Evolutionary conservation across 192 early-diverging fungal genomes (phyloP), one percentile per base, ranked within the genome.

Genomic region (Backusella sp.): DNA sequence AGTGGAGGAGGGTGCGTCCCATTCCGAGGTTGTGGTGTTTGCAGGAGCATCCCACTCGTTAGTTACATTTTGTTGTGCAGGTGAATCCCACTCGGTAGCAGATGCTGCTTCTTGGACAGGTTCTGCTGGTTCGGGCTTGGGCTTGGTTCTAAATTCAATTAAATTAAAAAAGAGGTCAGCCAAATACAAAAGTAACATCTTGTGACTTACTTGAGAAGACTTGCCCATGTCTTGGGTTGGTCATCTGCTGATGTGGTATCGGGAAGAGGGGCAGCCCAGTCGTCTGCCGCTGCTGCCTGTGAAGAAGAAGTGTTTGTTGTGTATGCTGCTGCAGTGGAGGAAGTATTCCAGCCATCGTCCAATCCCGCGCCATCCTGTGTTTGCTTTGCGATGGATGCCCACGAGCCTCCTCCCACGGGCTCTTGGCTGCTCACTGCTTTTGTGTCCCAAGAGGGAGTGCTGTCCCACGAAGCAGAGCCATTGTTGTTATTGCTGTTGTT

Each of bases 81-180:
- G 0, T 28, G 56, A 23, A 62, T 62, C 23, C 23, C 56, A 62
- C 12, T 73, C 5, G 44, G 34, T 42, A 17, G 46, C 15, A 21
- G 46, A n/a, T n/a, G n/a, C 17, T 11, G 42, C 28, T 44, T 76
- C 11, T 36, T 71, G 41, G 59, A 30, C 52, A 77, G 73, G 59
- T 85, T 72, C 72, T 35, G 42, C 82, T 67, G 66, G 80, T 62
- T 86, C 85, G 14, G 88, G 88, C 73, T 86, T 84, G n/a, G 77
- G 73, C 56, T 78, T 70, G 59, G 74, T 74, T 59, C 76, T 74
- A 52, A 32, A 32, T 32, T 32, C 30, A 32, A 32, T 23, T 56
- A 4, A 2, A 44, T 30, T 32, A 70, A 70, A 21, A 21, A n/a
- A 70, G 14, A 76, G 30, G 30, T n/a, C 11, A 12, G 23, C 69